Base-by-base conservation (phyloP, 2,329 filamentous ascomycete genomes). In the Colletotrichum spaethianum region DNA sequence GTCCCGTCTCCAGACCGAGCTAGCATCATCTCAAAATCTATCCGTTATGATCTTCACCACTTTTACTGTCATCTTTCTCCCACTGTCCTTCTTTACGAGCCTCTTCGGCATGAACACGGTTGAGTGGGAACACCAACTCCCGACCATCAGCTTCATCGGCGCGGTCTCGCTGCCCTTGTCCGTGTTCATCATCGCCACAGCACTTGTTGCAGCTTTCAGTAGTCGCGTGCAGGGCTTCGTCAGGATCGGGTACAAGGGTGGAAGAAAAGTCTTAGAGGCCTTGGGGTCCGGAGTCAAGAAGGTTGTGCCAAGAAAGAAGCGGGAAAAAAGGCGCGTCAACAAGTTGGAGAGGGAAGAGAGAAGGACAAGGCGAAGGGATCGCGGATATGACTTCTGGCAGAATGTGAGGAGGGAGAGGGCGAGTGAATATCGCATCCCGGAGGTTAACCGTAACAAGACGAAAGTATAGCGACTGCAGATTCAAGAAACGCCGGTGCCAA, bases 31-130 rank as follows among this genome's bases (percentile, higher is more conserved):
- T 11, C 90, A 92, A 78, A 90, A 89, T 67, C 83, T 89, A 31
- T 89, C 89, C 20, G 87, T 92, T 69, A 90, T 92, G 87, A 90
- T 92, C 73, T 92, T 92, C 78, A 92, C 90, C 11, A 90, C 85
- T 0, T 89, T 90, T 70, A 90, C 88, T 12, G 87, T 92, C 68
- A 90, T 92, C 26, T 92, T 91, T 80, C 80, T 92, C 1, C 90
- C 90, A 0, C 78, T 92, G 7, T 90, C 88, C 23, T 92, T 92
- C 81, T 92, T 92, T 78, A 92, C 90, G 0, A 87, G 88, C 3
- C 77, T 92, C 0, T 92, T 92, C 66, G 90, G 90, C 64, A 92
- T 92, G 86, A 92, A 92, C 75, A 89, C 89, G 3, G 81, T 79
- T 4, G 89, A 92, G 78, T 91, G 90, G 90, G 87, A 86, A 38